Conservation (phyloP, 2,329 filamentous ascomycete genomes). For the Aspergillus sp. region DNA sequence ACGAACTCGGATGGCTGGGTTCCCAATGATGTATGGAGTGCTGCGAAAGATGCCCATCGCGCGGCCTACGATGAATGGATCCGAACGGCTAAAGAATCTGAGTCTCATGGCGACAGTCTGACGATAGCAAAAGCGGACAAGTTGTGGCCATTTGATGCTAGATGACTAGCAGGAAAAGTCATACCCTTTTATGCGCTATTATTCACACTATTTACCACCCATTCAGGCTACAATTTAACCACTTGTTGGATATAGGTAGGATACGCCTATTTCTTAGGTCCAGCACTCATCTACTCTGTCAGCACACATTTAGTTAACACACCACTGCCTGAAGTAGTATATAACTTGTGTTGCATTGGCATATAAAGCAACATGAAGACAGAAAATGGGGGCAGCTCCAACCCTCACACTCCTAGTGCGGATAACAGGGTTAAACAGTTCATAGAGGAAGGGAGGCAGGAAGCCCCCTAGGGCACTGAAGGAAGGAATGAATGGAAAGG, state of each 20-base stretch:
- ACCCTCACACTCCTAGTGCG: not conserved
- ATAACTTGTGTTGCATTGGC: not conserved
- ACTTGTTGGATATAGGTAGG: constrained; percentile 1
- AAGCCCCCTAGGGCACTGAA: no score
- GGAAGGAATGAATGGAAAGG: no score
- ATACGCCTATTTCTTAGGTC: not conserved
- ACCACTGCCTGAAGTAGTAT: not conserved
- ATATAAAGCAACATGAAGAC: not conserved
- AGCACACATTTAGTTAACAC: constrained; percentile 1
- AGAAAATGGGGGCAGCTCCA: not conserved
- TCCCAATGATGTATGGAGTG: constrained; percentile 22
- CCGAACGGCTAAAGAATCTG: constrained; percentile 16
- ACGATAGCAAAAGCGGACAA: constrained; percentile 18
- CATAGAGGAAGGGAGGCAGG: not conserved
- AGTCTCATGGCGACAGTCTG: constrained; percentile 12
- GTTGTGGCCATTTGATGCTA: constrained; percentile 23
- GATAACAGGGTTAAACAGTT: not conserved
- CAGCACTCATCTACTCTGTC: not conserved
- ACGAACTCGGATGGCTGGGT: constrained; percentile 28
- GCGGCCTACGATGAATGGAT: constrained; percentile 25
- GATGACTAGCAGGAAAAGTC: constrained; percentile 7
- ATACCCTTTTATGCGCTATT: not conserved
- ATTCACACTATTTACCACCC: not conserved
- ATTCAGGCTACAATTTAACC: not conserved
- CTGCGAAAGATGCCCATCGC: constrained; percentile 18